Evolutionary conservation across 176 grass and related monocot genomes (phyloP).

Genomic region (Oryza meyeriana): DNA sequence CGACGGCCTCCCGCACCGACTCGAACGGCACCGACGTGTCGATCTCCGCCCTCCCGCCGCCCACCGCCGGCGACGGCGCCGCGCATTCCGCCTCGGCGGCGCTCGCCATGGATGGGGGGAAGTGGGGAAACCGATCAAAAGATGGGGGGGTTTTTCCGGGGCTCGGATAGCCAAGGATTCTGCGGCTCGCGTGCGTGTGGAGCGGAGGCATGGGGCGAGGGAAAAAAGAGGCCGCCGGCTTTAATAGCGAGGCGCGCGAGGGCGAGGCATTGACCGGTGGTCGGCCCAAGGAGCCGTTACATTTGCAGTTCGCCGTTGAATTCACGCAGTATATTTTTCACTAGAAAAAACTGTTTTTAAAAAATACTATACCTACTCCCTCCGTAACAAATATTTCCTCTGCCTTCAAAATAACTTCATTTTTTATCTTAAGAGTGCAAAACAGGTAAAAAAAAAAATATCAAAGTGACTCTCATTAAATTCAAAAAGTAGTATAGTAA

Average conservation of each 20-base stretch:
- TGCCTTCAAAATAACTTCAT: too few species aligned
- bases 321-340: background rate
- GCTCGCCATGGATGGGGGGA: background rate
- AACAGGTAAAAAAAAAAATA: too few species aligned
- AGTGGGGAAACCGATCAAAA: background rate
- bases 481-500: too few species aligned
- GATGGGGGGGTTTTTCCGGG: background rate
- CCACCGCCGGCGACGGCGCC: background rate
- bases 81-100: constrained; percentile 21
- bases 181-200: background rate
- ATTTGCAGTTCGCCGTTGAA: background rate
- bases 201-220: background rate
- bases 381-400: too few species aligned
- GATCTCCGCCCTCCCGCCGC: constrained; percentile 64
- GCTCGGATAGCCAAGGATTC: background rate
- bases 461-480: too few species aligned
- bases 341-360: too few species aligned
- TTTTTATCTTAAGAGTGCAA: too few species aligned
- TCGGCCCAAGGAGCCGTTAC: constrained; percentile 40
- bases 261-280: constrained; percentile 29
- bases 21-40: constrained; percentile 93
- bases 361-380: too few species aligned
- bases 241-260: constrained; percentile 11
- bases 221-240: background rate
- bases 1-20: constrained; percentile 85